Percentiles rank a stretch among this genome's conserved stretches.
These are phyloP conservation scores for Lentinula guzmanii DNA, from an alignment of 768 basidiomycete genomes.

Conservation along the genomic window DNA sequence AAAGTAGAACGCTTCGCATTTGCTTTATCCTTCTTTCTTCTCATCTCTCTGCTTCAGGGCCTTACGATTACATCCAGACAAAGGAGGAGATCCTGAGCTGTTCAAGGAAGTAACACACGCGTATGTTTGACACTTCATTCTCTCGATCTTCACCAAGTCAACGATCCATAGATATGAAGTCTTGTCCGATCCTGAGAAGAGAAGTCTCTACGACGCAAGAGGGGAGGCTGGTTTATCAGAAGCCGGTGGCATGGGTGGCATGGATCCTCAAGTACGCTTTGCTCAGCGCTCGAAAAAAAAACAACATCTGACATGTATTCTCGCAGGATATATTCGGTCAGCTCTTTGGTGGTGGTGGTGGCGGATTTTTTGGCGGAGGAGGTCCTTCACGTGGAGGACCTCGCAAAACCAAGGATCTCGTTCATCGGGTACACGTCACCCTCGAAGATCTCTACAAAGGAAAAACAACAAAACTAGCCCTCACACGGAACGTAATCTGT, in stretches of 20 bases:
- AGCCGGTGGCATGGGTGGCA: conserved; percentile 86
- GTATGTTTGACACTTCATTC: conserved; percentile 41
- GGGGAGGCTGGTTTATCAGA: conserved; percentile 91
- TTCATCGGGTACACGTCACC: conserved; percentile 94
- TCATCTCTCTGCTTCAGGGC: conserved; percentile 43
- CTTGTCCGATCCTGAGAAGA: conserved; percentile 81
- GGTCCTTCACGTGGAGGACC: conserved; percentile 66
- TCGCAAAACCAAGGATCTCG: conserved; percentile 95
- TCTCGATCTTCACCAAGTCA: not conserved
- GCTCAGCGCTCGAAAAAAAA: not conserved
- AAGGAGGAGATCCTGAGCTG: conserved; percentile 91
- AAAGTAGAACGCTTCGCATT: conserved; percentile 44
- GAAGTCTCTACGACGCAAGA: conserved; percentile 77
- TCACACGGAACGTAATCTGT: conserved; percentile 94
- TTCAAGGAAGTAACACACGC: conserved; percentile 98
- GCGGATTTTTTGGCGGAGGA: conserved; percentile 55
- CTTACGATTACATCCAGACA: conserved; percentile 83
- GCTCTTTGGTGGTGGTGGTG: conserved; percentile 84
- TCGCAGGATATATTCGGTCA: conserved; percentile 91
- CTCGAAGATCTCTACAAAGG: conserved; percentile 99
- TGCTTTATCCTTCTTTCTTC: conserved; percentile 6
- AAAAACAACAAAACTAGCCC: conserved; percentile 95
- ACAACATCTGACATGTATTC: not conserved
- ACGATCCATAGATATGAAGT: conserved; percentile 71
- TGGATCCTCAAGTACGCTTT: conserved; percentile 83